These are phyloP conservation scores for Colletotrichum agaves DNA, from an alignment of 2,329 filamentous ascomycete species.

Conservation along the genomic window DNA sequence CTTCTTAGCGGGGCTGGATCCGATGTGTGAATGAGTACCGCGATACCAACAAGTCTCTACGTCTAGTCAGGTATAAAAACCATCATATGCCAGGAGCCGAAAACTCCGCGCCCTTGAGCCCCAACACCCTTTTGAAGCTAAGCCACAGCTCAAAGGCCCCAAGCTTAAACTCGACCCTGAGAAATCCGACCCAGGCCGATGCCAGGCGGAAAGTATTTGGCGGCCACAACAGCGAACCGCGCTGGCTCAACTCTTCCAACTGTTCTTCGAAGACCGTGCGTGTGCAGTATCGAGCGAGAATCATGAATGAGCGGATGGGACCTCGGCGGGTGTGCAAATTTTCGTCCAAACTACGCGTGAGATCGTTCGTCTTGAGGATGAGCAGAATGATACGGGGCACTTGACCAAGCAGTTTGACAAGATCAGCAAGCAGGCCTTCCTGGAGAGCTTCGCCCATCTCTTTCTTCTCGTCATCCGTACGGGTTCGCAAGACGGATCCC, in stretches of 20 bases:
- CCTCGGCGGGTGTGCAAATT: slow-evolving; percentile 80
- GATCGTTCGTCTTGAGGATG: slow-evolving; percentile 97
- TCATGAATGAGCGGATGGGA: slow-evolving; percentile 73
- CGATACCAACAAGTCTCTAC: slow-evolving; percentile 26
- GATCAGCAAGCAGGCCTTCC: slow-evolving; percentile 87
- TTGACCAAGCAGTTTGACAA: slow-evolving; percentile 87
- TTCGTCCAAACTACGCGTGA: slow-evolving; percentile 94
- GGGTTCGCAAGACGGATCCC: slow-evolving; percentile 62
- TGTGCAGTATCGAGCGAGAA: slow-evolving; percentile 75
- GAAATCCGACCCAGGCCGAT: slow-evolving; percentile 66
- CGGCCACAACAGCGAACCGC: slow-evolving; percentile 69
- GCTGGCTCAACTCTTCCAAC: slow-evolving; percentile 64
- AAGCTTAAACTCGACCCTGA: slow-evolving; percentile 71
- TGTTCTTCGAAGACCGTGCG: slow-evolving; percentile 74
- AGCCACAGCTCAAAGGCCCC: slow-evolving; percentile 73
- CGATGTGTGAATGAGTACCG: not conserved
- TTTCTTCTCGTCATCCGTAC: slow-evolving; percentile 83
- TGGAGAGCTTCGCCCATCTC: slow-evolving; percentile 86
- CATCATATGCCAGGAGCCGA: slow-evolving; percentile 30
- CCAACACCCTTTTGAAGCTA: slow-evolving; percentile 60
- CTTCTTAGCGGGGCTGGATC: too few relatives aligned
- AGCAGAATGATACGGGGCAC: slow-evolving; percentile 93
- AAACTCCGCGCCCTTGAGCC: slow-evolving; percentile 40
- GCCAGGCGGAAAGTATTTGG: slow-evolving; percentile 64
- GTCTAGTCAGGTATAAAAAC: slow-evolving; percentile 22